Conservation (phyloP, 83 land plant genomes). For the Picea abies region DNA sequence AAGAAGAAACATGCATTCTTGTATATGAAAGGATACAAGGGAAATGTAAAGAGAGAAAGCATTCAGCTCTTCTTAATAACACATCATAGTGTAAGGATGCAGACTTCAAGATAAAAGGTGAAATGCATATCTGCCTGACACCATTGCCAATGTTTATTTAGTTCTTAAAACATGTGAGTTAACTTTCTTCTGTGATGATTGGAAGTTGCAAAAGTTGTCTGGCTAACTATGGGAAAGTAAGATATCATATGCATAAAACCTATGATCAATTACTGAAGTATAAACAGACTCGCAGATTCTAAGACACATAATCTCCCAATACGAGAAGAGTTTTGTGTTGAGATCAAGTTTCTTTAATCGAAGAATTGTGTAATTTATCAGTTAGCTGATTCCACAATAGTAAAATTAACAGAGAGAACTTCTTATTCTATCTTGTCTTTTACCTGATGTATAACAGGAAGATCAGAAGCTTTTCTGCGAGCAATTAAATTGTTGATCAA, state of each 20-base stretch:
- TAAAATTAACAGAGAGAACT: not conserved
- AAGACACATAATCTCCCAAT: not conserved
- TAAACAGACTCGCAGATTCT: not conserved
- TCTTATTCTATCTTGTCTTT: constrained; percentile 5
- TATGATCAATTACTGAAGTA: too few relatives aligned
- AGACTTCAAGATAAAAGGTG: not conserved
- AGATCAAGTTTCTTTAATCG: not conserved
- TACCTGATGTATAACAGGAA: constrained; percentile 7
- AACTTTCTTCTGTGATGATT: not conserved
- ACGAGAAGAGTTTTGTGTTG: not conserved
- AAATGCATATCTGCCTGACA: not conserved
- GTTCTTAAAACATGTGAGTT: not conserved
- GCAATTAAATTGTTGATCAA: constrained; percentile 14
- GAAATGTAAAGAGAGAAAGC: not conserved
- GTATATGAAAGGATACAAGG: not conserved
- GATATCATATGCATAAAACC: too few relatives aligned
- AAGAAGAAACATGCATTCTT: not conserved
- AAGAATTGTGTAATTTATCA: not conserved
- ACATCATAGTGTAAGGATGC: too few relatives aligned
- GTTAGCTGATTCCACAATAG: not conserved
- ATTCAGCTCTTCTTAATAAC: too few relatives aligned
- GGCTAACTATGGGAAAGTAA: too few relatives aligned
- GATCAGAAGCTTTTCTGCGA: not conserved
- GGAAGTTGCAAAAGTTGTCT: too few relatives aligned
- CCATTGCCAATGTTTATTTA: not conserved